Evolutionary conservation across 1,284 basidiomycete genomes (phyloP).

Genomic region (Sanghuangporus baumii): DNA sequence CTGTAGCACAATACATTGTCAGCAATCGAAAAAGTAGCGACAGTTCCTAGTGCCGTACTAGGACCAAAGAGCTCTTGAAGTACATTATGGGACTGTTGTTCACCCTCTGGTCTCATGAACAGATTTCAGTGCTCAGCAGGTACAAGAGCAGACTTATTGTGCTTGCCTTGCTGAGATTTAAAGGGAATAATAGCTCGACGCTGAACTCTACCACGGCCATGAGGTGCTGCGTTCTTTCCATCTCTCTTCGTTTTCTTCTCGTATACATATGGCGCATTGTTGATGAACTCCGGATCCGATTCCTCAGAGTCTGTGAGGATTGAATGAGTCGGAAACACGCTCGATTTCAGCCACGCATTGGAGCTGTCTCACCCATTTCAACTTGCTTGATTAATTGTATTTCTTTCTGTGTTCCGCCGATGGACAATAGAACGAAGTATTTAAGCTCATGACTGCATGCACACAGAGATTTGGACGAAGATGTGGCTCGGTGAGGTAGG

Average conservation of each 20-base stretch:
- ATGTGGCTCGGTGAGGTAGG: neutral
- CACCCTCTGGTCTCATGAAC: neutral
- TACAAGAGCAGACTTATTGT: neutral
- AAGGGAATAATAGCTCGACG: neutral
- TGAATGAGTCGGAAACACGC: neutral
- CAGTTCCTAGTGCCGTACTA: no score
- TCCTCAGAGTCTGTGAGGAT: constrained; percentile 18
- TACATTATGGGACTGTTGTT: constrained; percentile 19
- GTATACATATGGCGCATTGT: constrained; percentile 17
- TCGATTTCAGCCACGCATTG: neutral
- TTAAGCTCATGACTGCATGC: no score
- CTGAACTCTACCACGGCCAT: neutral
- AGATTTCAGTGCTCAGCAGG: neutral
- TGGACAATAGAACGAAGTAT: no score
- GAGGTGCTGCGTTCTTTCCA: neutral
- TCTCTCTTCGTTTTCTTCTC: constrained; percentile 15
- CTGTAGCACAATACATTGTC: neutral
- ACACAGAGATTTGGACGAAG: no score
- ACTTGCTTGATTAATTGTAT: neutral
- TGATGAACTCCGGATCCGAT: constrained; percentile 22
- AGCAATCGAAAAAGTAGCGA: neutral
- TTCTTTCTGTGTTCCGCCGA: no score
- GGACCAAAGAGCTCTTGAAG: constrained; percentile 22
- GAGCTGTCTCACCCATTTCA: constrained; percentile 2
- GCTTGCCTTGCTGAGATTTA: neutral